These are phyloP conservation scores for Ilex asprella DNA, from an alignment of 257 asterid species.

Conservation along the genomic window DNA sequence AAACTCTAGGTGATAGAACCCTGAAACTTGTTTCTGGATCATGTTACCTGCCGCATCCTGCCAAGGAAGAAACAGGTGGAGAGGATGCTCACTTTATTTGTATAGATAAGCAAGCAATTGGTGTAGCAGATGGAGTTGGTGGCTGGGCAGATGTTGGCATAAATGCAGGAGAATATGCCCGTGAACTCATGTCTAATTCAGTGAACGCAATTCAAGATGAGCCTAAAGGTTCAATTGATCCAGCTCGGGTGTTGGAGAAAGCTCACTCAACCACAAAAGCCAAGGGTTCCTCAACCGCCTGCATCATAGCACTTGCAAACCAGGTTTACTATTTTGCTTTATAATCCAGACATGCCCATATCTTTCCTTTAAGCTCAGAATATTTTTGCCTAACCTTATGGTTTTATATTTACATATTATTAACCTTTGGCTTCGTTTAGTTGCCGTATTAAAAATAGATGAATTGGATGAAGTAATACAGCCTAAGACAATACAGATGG, in stretches of 20 bases:
- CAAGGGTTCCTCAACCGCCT: slow-evolving; percentile 88
- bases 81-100: slow-evolving; percentile 92
- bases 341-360: background rate
- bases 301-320: slow-evolving; percentile 60
- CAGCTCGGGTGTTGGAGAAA: slow-evolving; percentile 58
- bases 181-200: slow-evolving; percentile 74
- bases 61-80: slow-evolving; percentile 73
- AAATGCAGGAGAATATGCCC: slow-evolving; percentile 77
- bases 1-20: slow-evolving; percentile 13
- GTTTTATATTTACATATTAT: too few species aligned
- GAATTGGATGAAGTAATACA: too few species aligned
- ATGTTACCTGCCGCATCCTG: slow-evolving; percentile 85
- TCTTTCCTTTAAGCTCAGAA: background rate
- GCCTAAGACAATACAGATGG: background rate
- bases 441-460: too few species aligned
- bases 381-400: background rate
- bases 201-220: slow-evolving; percentile 46
- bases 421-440: background rate
- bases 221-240: slow-evolving; percentile 43
- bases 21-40: slow-evolving; percentile 67
- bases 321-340: slow-evolving; percentile 33
- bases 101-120: slow-evolving; percentile 65
- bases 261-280: slow-evolving; percentile 59
- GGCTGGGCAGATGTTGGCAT: slow-evolving; percentile 95
- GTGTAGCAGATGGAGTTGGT: slow-evolving; percentile 95